phyloP scores from a whole-genome alignment of 768 basidiomycete genomes.

The Gymnopilus junonius region DNA sequence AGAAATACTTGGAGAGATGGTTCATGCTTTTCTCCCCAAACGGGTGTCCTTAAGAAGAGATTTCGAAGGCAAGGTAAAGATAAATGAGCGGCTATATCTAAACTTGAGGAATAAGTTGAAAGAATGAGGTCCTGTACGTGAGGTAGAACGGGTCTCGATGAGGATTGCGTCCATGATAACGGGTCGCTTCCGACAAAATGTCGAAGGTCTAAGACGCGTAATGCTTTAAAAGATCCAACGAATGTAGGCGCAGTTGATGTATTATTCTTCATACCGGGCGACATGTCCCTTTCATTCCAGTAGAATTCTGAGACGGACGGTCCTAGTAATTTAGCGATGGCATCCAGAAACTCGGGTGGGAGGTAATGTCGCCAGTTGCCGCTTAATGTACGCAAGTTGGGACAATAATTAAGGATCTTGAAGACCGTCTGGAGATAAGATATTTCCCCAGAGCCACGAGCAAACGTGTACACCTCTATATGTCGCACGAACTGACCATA shows the following conservation, averaged over 20 bases:
- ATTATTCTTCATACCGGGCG: constrained; percentile 12
- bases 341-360: constrained; percentile 47
- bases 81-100: constrained; percentile 42
- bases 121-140: constrained; percentile 46
- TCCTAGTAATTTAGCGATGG: constrained; percentile 44
- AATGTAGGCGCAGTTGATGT: constrained; percentile 39
- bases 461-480: constrained; percentile 51
- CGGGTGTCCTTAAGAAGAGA: constrained; percentile 42
- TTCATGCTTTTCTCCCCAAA: constrained; percentile 19
- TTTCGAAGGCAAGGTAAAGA: constrained; percentile 46
- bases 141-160: constrained; percentile 39
- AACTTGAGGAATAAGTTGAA: constrained; percentile 40
- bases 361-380: constrained; percentile 50
- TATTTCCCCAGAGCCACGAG: constrained; percentile 41
- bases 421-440: constrained; percentile 47
- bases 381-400: constrained; percentile 48
- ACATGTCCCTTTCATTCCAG: constrained; percentile 43
- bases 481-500: constrained; percentile 54
- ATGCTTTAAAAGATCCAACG: constrained; percentile 41
- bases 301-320: constrained; percentile 45
- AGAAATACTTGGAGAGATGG: constrained; percentile 42
- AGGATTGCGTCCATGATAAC: constrained; percentile 17
- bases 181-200: constrained; percentile 37
- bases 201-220: constrained; percentile 52
- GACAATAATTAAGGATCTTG: constrained; percentile 48